Conservation (phyloP, 495 filamentous ascomycete species). For the Penicillium subrubescens region DNA sequence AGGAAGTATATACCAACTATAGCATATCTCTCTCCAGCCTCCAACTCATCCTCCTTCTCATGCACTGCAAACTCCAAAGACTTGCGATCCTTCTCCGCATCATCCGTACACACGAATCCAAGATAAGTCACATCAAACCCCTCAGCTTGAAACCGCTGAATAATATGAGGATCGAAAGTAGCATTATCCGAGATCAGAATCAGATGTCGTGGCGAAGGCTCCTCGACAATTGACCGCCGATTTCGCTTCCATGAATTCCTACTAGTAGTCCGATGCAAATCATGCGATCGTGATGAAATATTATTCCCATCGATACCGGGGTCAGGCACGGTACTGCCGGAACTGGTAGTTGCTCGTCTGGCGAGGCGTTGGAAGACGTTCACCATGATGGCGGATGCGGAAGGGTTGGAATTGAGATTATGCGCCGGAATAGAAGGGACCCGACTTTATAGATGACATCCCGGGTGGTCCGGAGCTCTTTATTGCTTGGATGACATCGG, state of each 20-base stretch:
- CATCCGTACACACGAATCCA: constrained; percentile 50
- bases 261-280: constrained; percentile 16
- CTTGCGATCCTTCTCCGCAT: constrained; percentile 37
- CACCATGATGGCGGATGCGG: constrained; percentile 19
- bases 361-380: constrained; percentile 29
- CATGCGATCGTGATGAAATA: constrained; percentile 12
- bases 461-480: constrained; percentile 1
- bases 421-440: background rate
- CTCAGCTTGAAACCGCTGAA: constrained; percentile 61
- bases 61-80: constrained; percentile 47
- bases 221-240: constrained; percentile 16
- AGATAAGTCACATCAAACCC: constrained; percentile 66
- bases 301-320: background rate
- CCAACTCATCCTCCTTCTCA: constrained; percentile 47
- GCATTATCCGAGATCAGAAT: constrained; percentile 62
- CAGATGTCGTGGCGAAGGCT: constrained; percentile 38
- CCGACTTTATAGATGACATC: background rate
- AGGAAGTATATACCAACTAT: constrained; percentile 43
- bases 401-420: background rate
- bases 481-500: constrained; percentile 20
- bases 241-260: constrained; percentile 17
- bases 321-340: constrained; percentile 8
- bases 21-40: constrained; percentile 48
- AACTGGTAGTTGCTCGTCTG: constrained; percentile 22
- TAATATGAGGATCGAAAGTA: constrained; percentile 57